Percentiles rank a stretch among this genome's conserved stretches.
phyloP scores from a whole-genome alignment of 2,329 filamentous ascomycete species.

The Cercospora nicotianae region DNA sequence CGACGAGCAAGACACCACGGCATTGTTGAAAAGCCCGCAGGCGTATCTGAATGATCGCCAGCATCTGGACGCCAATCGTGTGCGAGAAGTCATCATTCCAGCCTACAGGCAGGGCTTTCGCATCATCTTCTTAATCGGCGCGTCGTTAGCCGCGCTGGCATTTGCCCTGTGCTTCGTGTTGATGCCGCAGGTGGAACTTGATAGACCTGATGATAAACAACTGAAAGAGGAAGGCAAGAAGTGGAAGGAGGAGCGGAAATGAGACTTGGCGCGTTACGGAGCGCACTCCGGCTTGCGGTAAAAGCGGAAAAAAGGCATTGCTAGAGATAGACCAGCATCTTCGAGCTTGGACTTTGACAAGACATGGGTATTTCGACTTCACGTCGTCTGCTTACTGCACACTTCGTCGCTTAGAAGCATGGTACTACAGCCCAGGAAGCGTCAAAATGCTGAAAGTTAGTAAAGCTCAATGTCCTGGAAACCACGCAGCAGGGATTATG shows the following conservation, averaged over 20 bases:
- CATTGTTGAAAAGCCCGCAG: slow-evolving; percentile 20
- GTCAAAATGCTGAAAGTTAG: not conserved
- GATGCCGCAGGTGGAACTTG: slow-evolving; percentile 40
- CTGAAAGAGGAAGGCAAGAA: slow-evolving; percentile 24
- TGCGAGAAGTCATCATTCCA: slow-evolving; percentile 27
- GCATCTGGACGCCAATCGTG: slow-evolving; percentile 33
- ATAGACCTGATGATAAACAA: slow-evolving; percentile 22
- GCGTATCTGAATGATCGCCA: slow-evolving; percentile 26
- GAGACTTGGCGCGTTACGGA: not conserved
- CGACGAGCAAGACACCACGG: slow-evolving; percentile 12
- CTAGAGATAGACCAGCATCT: not conserved
- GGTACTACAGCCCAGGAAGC: rapidly evolving
- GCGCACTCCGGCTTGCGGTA: not conserved
- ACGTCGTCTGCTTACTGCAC: not conserved
- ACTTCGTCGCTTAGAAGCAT: not conserved
- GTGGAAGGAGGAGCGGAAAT: slow-evolving; percentile 11
- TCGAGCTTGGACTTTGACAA: not conserved
- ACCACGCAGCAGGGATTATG: not conserved
- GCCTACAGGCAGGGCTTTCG: slow-evolving; percentile 44
- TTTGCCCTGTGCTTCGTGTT: slow-evolving; percentile 39
- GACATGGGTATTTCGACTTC: not conserved
- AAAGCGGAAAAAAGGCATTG: not conserved
- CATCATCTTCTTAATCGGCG: slow-evolving; percentile 44
- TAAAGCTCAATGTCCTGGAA: not conserved
- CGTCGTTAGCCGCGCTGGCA: slow-evolving; percentile 40